Conservation (phyloP, 768 basidiomycete species). For the Baorangia bicolor region DNA sequence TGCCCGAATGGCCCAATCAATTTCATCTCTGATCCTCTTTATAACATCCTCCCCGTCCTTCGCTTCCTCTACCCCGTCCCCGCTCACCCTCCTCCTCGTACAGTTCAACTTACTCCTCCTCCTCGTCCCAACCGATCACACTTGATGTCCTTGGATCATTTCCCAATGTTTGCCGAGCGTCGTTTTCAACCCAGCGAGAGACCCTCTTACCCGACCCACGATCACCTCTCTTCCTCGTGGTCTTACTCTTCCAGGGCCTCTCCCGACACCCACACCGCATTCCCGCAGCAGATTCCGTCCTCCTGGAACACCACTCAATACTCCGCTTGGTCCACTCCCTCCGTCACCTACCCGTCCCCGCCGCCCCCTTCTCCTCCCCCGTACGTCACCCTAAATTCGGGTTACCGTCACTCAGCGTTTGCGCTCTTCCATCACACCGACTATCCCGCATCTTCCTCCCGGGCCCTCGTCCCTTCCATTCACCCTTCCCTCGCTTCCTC, state of each 20-base stretch:
- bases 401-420: conserved; percentile 28
- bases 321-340: conserved; percentile 12
- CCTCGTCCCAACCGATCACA: conserved; percentile 8
- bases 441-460: conserved; percentile 21
- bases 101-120: not conserved
- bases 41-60: conserved; percentile 23
- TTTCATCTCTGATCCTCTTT: conserved; percentile 33
- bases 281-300: conserved; percentile 12
- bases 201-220: conserved; percentile 21
- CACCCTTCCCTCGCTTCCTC: conserved; percentile 18
- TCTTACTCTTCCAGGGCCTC: conserved; percentile 25
- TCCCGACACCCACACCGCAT: conserved; percentile 15
- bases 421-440: conserved; percentile 20
- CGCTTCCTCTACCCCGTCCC: conserved; percentile 13
- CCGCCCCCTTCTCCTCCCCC: conserved; percentile 24
- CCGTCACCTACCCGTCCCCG: conserved; percentile 24
- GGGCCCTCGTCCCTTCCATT: conserved; percentile 13
- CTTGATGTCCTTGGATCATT: conserved; percentile 35
- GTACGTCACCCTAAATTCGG: conserved; percentile 17
- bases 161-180: conserved; percentile 32
- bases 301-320: conserved; percentile 23
- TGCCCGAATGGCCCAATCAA: conserved; percentile 18
- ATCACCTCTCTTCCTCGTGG: conserved; percentile 27
- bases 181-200: conserved; percentile 32
- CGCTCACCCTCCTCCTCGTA: not conserved